These are phyloP conservation scores for Hymenoscyphus fructigenus DNA, from an alignment of 2,329 filamentous ascomycete species.

Conservation along the genomic window DNA sequence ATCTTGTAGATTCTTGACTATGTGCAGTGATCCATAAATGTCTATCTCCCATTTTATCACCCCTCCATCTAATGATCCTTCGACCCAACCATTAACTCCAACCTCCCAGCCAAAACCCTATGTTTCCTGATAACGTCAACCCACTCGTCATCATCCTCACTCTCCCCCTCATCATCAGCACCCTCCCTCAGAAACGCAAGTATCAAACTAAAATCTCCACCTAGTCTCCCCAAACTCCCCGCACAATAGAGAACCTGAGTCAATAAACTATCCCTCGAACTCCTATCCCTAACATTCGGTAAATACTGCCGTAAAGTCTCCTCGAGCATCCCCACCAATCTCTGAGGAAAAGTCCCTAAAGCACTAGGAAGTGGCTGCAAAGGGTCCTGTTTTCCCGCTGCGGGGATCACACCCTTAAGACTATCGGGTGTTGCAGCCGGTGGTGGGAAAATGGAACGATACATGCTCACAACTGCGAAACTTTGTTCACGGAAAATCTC, in stretches of 20 bases:
- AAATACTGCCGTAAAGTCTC: conserved; percentile 75
- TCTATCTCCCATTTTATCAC: neutral
- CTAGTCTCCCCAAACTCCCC: conserved; percentile 82
- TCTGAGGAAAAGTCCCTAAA: conserved; percentile 78
- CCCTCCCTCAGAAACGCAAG: conserved; percentile 57
- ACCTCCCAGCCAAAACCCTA: conserved; percentile 74
- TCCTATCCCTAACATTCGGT: conserved; percentile 76
- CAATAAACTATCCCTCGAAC: conserved; percentile 79
- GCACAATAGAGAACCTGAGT: conserved; percentile 94
- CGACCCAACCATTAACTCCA: conserved; percentile 65
- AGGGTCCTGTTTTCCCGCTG: conserved; percentile 38
- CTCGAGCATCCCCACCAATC: conserved; percentile 78
- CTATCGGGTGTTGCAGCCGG: conserved; percentile 20
- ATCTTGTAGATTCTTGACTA: neutral
- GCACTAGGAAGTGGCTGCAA: conserved; percentile 69
- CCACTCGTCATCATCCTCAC: conserved; percentile 63
- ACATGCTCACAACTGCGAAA: conserved; percentile 93
- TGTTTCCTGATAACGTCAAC: conserved; percentile 87
- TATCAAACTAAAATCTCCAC: conserved; percentile 89
- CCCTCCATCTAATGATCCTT: conserved; percentile 22
- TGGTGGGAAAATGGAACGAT: conserved; percentile 80
- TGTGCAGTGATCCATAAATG: neutral
- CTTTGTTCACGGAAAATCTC: conserved; percentile 98
- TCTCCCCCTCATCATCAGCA: conserved; percentile 32
- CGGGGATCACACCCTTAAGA: conserved; percentile 22